Conservation (phyloP, 768 basidiomycete genomes). For the Russula sp. region DNA sequence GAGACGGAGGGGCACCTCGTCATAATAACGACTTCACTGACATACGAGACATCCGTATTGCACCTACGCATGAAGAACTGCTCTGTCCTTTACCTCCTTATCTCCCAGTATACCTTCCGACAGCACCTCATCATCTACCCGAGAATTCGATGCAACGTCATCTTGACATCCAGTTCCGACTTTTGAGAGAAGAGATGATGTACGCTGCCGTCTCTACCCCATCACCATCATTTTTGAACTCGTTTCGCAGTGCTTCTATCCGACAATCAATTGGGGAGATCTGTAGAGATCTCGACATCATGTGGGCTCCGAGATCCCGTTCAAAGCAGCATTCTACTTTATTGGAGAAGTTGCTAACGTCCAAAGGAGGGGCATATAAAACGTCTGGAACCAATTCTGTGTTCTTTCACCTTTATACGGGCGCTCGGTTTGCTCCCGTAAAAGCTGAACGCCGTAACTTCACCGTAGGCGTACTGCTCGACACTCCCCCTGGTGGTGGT, state of each 20-base stretch:
- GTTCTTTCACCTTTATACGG: slow-evolving; percentile 60
- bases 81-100: slow-evolving; percentile 44
- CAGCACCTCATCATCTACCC: slow-evolving; percentile 58
- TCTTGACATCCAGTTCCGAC: slow-evolving; percentile 69
- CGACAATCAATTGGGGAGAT: slow-evolving; percentile 23
- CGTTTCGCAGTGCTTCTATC: slow-evolving; percentile 19
- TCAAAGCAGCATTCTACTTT: slow-evolving; percentile 30
- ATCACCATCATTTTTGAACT: neutral
- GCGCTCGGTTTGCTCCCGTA: slow-evolving; percentile 42
- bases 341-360: slow-evolving; percentile 43
- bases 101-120: slow-evolving; percentile 53
- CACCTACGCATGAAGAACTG: slow-evolving; percentile 66
- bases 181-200: slow-evolving; percentile 69
- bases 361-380: slow-evolving; percentile 54
- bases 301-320: neutral
- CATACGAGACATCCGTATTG: slow-evolving; percentile 55
- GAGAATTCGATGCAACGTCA: slow-evolving; percentile 55
- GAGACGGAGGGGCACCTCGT: slow-evolving; percentile 42
- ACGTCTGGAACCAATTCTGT: slow-evolving; percentile 40
- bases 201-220: slow-evolving; percentile 29
- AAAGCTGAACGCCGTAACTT: slow-evolving; percentile 49
- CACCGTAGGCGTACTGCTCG: slow-evolving; percentile 40
- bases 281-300: slow-evolving; percentile 21
- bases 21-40: slow-evolving; percentile 64
- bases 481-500: slow-evolving; percentile 50